Evolutionary conservation across 352 stramenopile genomes (phyloP), one percentile per base, ranked within the genome.

Genomic region (Elongisporangium anandrum): DNA sequence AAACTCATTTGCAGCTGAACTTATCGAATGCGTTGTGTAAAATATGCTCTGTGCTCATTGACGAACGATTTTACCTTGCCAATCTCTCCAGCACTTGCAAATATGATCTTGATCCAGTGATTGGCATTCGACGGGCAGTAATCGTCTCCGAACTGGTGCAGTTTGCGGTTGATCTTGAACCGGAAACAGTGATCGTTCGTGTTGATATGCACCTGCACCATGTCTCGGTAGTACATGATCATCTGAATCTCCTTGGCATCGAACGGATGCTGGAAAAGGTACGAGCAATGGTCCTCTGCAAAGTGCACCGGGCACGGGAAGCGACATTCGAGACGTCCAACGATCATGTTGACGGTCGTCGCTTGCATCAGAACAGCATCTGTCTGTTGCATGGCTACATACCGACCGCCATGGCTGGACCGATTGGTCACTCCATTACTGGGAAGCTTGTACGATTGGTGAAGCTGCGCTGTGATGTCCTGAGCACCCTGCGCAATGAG

Each of bases 191-290:
- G 60, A 17, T 86, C 77, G 48, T 61, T 53, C 9, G 71, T 22
- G n/a, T 60, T 67, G n/a, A 88, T 50, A 52, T 68, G 70, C 3
- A 70, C 57, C 19, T 87, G 66, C 53, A 65, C 47, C 79, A 91
- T 89, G 52, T 91, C 77, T 34, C 74, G 78, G 62, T 88, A 87
- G 70, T 77, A 89, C 77, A 89, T 91, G 61, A 88, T 54, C 79
- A 90, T 91, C 13, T 79, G 59, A 39, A 91, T 68, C 54, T 89
- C 79, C 26, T 85, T 86, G 41, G 77, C 39, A 50, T 77, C 71
- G 21, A 85, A 89, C 20, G 81, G 77, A n/a, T 91, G 79, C 65
- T 88, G 81, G 41, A 89, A 91, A 47, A 91, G 48, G 63, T 86
- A 91, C 10, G 68, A 67, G 60, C 81, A 90, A 16, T 72, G 79